phyloP scores from a whole-genome alignment of 371 early-diverging fungal genomes.

The Fennellomyces sp. region DNA sequence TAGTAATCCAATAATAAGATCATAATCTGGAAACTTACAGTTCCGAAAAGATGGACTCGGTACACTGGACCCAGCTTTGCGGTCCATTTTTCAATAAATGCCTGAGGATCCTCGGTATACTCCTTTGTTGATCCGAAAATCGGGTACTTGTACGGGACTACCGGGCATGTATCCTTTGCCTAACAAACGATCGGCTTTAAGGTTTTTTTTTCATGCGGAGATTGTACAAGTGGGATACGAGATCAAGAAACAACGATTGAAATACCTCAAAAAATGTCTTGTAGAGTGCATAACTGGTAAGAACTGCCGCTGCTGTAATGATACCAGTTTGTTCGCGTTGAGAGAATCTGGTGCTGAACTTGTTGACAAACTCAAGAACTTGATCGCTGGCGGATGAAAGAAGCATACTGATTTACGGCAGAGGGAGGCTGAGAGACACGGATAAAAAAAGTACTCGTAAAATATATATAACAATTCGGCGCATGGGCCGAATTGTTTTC shows the following conservation, averaged over 20 bases:
- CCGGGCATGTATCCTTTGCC: slow-evolving; percentile 1
- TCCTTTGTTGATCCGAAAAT: slow-evolving; percentile 16
- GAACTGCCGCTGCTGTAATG: not conserved
- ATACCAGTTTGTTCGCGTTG: not conserved
- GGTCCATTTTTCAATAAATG: slow-evolving; percentile 15
- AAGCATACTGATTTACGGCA: not conserved
- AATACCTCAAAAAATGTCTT: not conserved
- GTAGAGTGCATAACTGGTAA: not conserved
- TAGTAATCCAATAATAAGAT: no score
- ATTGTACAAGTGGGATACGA: no score
- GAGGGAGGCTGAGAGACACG: not conserved
- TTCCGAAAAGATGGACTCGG: slow-evolving; percentile 16
- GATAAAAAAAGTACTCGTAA: no score
- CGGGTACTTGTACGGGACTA: slow-evolving; percentile 17
- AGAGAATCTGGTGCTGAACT: not conserved
- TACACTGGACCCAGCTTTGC: slow-evolving; percentile 13
- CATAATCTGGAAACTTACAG: slow-evolving; percentile 1
- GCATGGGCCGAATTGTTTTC: no score
- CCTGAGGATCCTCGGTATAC: slow-evolving; percentile 14
- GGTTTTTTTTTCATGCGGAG: no score
- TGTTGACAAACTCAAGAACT: not conserved
- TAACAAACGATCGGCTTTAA: no score
- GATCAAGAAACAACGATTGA: no score
- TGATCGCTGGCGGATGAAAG: not conserved
- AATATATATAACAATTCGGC: no score